Evolutionary conservation across 768 basidiomycete species (phyloP).

Genomic region (Phaffia tasmanica): DNA sequence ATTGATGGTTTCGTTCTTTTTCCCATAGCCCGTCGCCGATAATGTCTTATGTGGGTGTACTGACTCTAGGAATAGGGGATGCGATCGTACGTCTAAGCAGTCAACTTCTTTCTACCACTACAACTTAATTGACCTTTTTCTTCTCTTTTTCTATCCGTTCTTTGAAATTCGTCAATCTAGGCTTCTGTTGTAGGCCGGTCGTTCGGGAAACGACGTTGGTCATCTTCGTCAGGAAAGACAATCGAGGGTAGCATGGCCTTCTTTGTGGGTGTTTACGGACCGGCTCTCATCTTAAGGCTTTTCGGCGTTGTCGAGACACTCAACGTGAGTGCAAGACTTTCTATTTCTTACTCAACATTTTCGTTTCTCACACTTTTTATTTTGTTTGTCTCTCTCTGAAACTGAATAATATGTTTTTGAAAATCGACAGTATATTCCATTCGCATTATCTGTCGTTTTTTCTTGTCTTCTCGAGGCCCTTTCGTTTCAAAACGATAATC

Average conservation of each 20-base stretch:
- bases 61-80: slow-evolving; percentile 85
- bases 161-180: slow-evolving; percentile 38
- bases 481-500: slow-evolving; percentile 93
- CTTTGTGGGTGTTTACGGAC: slow-evolving; percentile 54
- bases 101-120: background rate
- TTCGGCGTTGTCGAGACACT: slow-evolving; percentile 61
- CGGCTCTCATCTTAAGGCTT: slow-evolving; percentile 59
- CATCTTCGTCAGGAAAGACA: slow-evolving; percentile 70
- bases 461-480: slow-evolving; percentile 75
- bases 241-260: slow-evolving; percentile 84
- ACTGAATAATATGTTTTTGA: background rate
- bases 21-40: slow-evolving; percentile 44
- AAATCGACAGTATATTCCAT: slow-evolving; percentile 51
- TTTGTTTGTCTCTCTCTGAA: background rate
- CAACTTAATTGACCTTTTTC: background rate
- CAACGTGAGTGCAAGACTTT: slow-evolving; percentile 49
- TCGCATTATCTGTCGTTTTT: slow-evolving; percentile 52
- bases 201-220: slow-evolving; percentile 72
- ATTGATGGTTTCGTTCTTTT: background rate
- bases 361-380: background rate
- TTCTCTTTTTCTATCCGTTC: background rate
- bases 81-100: slow-evolving; percentile 54
- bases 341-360: background rate
- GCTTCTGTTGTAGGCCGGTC: slow-evolving; percentile 87
- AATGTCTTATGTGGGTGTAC: slow-evolving; percentile 67